These are phyloP conservation scores for Moniliophthora roreri DNA, from an alignment of 1,284 basidiomycete species.

Conservation along the genomic window DNA sequence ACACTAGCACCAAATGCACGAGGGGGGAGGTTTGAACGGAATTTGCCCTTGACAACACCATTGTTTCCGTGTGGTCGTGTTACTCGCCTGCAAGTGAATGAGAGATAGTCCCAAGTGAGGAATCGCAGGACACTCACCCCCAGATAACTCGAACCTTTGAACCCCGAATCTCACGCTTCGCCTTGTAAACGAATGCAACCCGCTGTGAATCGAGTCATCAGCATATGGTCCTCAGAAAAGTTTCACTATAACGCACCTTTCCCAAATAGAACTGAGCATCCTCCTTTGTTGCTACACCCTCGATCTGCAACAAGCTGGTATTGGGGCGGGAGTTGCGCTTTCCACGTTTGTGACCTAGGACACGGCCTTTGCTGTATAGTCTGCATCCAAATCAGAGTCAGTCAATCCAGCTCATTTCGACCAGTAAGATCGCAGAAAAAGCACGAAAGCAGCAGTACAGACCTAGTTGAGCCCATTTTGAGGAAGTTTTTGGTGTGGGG, in stretches of 20 bases:
- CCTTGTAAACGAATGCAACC: conserved; percentile 97
- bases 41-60: conserved; percentile 98
- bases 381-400: conserved; percentile 50
- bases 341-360: conserved; percentile 97
- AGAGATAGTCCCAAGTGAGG: conserved; percentile 1
- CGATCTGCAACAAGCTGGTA: conserved; percentile 95
- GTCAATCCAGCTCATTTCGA: conserved; percentile 35
- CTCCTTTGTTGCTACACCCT: conserved; percentile 93
- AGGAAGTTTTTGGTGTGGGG: too few relatives aligned
- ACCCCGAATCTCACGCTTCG: conserved; percentile 89
- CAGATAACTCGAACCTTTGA: conserved; percentile 96
- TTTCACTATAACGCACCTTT: conserved; percentile 70
- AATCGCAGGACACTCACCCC: conserved; percentile 56
- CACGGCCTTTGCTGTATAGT: conserved; percentile 96
- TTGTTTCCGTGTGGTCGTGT: conserved; percentile 93
- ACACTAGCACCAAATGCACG: conserved; percentile 94
- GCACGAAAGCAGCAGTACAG: conserved; percentile 34
- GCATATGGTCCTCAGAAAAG: conserved; percentile 6
- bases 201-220: conserved; percentile 52
- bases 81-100: conserved; percentile 60
- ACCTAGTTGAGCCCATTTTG: conserved; percentile 79
- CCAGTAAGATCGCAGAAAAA: conserved; percentile 18
- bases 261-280: conserved; percentile 98
- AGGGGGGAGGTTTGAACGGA: conserved; percentile 95
- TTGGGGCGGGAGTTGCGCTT: conserved; percentile 96